These are phyloP conservation scores for Davidsoniella australis DNA, from an alignment of 2,329 filamentous ascomycete genomes.

Conservation along the genomic window DNA sequence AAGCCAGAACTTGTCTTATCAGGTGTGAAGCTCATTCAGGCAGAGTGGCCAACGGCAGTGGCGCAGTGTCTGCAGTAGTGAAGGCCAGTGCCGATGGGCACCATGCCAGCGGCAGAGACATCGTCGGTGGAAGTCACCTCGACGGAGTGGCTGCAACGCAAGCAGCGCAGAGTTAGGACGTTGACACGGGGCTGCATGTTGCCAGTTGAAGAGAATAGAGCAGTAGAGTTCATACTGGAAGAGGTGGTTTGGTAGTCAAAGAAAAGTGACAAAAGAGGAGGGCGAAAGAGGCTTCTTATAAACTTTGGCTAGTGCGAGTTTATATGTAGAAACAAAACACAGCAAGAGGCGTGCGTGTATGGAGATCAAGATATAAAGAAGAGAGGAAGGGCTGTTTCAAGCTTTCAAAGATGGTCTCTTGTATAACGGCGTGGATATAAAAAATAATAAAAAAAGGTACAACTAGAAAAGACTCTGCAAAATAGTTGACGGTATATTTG, in stretches of 20 bases:
- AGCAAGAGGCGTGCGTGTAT: too few species aligned
- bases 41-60: slow-evolving; percentile 31
- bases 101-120: slow-evolving; percentile 40
- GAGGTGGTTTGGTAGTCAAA: slow-evolving; percentile 14
- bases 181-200: slow-evolving; percentile 28
- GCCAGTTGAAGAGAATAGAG: slow-evolving; percentile 16
- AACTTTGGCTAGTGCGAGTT: too few species aligned
- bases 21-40: background rate
- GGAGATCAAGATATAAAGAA: too few species aligned
- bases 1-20: background rate
- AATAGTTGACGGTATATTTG: too few species aligned
- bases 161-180: slow-evolving; percentile 44
- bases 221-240: slow-evolving; percentile 23
- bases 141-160: slow-evolving; percentile 41
- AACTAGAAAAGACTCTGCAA: too few species aligned
- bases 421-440: too few species aligned
- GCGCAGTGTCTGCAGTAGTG: slow-evolving; percentile 45
- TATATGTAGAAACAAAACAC: too few species aligned
- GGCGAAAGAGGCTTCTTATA: background rate
- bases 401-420: too few species aligned
- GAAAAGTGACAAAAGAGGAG: background rate
- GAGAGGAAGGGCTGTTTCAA: too few species aligned
- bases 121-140: slow-evolving; percentile 46
- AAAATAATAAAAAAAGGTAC: too few species aligned
- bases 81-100: slow-evolving; percentile 47